Evolutionary conservation across 768 basidiomycete genomes (phyloP).

Genomic region (Leucocoprinus birnbaumii): DNA sequence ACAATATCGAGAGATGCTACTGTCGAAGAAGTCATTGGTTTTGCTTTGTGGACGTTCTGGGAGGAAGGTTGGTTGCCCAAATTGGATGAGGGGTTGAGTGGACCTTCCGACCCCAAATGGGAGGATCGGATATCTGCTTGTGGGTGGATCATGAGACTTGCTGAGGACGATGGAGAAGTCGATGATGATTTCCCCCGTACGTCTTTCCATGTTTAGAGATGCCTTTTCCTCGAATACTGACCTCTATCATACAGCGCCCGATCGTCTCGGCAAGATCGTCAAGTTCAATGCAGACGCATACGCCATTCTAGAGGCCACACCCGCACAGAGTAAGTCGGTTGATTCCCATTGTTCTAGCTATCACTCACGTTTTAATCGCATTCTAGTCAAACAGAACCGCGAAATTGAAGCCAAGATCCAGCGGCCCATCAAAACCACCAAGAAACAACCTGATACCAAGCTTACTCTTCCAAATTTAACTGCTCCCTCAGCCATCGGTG

Average conservation of each 20-base stretch:
- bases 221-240: background rate
- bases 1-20: slow-evolving; percentile 85
- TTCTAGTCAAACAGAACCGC: slow-evolving; percentile 71
- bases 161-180: slow-evolving; percentile 96
- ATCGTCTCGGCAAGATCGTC: slow-evolving; percentile 77
- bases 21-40: slow-evolving; percentile 95
- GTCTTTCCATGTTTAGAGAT: slow-evolving; percentile 23
- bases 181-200: slow-evolving; percentile 98
- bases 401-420: slow-evolving; percentile 78
- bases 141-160: slow-evolving; percentile 91
- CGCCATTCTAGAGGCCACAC: slow-evolving; percentile 77
- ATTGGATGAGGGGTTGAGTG: slow-evolving; percentile 62
- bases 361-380: background rate
- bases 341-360: background rate
- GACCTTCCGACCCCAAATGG: slow-evolving; percentile 61
- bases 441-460: slow-evolving; percentile 45
- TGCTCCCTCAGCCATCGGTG: slow-evolving; percentile 27
- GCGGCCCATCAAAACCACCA: slow-evolving; percentile 72
- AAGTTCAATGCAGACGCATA: slow-evolving; percentile 92
- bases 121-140: slow-evolving; percentile 63
- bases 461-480: slow-evolving; percentile 40
- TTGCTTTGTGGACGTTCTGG: slow-evolving; percentile 90
- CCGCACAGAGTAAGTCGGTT: slow-evolving; percentile 55
- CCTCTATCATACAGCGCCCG: slow-evolving; percentile 62
- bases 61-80: slow-evolving; percentile 82